Conservation (phyloP, 306 rosid species). For the Elaeagnus macrophylla region DNA sequence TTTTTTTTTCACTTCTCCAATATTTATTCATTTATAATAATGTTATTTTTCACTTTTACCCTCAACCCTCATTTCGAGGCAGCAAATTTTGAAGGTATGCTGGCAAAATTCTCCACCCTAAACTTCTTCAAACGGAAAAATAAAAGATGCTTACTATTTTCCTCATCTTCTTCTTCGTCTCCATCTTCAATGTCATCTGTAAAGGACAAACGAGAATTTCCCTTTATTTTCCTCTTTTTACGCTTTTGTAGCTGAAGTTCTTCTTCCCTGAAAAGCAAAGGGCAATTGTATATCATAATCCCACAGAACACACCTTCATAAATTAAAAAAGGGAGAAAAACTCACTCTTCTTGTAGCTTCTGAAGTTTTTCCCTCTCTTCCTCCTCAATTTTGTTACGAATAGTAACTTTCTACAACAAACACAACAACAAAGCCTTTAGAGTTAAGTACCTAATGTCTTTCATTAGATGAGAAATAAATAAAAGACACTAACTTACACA, state of each 20-base stretch:
- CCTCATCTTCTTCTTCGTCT: conserved; percentile 56
- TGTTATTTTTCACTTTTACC: no score
- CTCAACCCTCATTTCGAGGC: no score
- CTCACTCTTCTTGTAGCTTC: conserved; percentile 84
- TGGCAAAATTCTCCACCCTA: no score
- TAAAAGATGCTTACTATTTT: conserved; percentile 29
- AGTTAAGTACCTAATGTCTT: neutral
- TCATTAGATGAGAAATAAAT: neutral
- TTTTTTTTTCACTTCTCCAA: no score
- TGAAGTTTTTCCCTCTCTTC: conserved; percentile 98
- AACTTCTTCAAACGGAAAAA: no score
- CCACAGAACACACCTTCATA: neutral
- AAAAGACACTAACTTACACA: no score
- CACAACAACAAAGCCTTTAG: neutral
- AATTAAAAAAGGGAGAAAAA: neutral
- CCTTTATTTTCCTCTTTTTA: conserved; percentile 84
- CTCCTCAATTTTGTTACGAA: conserved; percentile 86
- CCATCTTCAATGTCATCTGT: conserved; percentile 72
- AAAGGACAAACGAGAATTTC: conserved; percentile 70
- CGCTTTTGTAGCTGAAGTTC: conserved; percentile 77
- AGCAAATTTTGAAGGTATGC: no score
- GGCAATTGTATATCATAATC: neutral
- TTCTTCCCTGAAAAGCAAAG: conserved; percentile 55
- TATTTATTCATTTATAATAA: no score
- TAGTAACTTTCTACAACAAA: conserved; percentile 64